Percentiles rank a stretch among this genome's conserved stretches.
These are phyloP conservation scores for Fragosphaeria purpurea DNA, from an alignment of 2,329 filamentous ascomycete genomes.

Conservation along the genomic window DNA sequence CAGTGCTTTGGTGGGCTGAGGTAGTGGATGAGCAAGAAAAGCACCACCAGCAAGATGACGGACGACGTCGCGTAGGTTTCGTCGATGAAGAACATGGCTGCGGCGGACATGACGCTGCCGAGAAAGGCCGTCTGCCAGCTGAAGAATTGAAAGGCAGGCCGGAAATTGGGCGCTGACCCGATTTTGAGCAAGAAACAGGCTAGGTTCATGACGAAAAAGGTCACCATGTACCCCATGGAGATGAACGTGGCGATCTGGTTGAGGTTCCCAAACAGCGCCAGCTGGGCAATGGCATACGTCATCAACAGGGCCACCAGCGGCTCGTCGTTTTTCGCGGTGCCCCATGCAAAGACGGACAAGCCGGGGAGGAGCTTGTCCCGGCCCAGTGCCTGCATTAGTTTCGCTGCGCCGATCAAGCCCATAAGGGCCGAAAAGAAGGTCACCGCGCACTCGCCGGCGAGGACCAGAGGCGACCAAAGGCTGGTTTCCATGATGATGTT, in stretches of 20 bases:
- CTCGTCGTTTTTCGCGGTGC: slow-evolving; percentile 61
- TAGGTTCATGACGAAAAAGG: slow-evolving; percentile 79
- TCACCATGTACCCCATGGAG: slow-evolving; percentile 82
- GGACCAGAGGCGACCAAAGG: slow-evolving; percentile 60
- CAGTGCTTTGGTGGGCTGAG: slow-evolving; percentile 76
- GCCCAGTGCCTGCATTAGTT: slow-evolving; percentile 73
- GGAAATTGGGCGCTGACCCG: slow-evolving; percentile 78
- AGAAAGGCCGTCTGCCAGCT: slow-evolving; percentile 71
- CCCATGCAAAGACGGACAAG: slow-evolving; percentile 61
- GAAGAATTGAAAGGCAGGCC: slow-evolving; percentile 82
- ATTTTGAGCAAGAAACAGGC: slow-evolving; percentile 82
- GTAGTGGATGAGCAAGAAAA: slow-evolving; percentile 81
- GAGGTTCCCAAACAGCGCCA: slow-evolving; percentile 72
- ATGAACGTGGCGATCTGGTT: slow-evolving; percentile 85
- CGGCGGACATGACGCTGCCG: slow-evolving; percentile 65
- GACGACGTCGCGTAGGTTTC: slow-evolving; percentile 68
- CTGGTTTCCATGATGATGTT: slow-evolving; percentile 79
- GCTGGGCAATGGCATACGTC: slow-evolving; percentile 65
- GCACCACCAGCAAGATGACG: slow-evolving; percentile 60
- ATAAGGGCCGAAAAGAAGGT: slow-evolving; percentile 80
- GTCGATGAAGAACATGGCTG: slow-evolving; percentile 86
- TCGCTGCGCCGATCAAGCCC: slow-evolving; percentile 77
- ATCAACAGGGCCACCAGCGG: slow-evolving; percentile 66
- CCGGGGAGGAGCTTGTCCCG: slow-evolving; percentile 72
- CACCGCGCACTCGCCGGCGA: slow-evolving; percentile 74